Evolutionary conservation across 331 rosid genomes (phyloP).

Genomic region (Quercus phellos): DNA sequence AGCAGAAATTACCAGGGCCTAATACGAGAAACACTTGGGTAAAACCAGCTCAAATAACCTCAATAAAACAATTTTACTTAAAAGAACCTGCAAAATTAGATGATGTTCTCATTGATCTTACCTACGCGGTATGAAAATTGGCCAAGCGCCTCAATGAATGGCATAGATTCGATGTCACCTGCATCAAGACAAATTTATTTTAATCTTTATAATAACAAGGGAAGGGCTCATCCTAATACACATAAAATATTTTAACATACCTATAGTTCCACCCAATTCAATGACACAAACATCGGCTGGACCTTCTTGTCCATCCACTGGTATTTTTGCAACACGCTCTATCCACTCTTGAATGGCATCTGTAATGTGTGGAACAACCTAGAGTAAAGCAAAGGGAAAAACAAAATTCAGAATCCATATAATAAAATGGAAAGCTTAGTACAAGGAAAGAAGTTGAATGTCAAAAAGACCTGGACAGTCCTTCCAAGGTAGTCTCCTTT

Average conservation of each 20-base stretch:
- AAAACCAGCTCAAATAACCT: conserved; percentile 8
- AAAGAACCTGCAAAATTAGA: conserved; percentile 1
- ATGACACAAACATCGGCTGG: conserved; percentile 88
- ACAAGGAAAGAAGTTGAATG: background rate
- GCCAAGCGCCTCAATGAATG: conserved; percentile 80
- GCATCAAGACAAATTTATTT: conserved; percentile 24
- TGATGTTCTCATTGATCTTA: conserved; percentile 23
- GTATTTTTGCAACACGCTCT: conserved; percentile 73
- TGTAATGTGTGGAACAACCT: conserved; percentile 87
- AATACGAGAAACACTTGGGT: conserved; percentile 8
- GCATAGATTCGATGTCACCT: conserved; percentile 94
- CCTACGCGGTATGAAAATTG: conserved; percentile 86
- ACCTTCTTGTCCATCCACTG: conserved; percentile 81
- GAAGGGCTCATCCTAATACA: background rate
- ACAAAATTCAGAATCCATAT: conserved; percentile 3
- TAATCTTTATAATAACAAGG: background rate
- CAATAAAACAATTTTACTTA: background rate
- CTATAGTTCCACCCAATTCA: conserved; percentile 91
- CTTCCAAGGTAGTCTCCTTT: conserved; percentile 85
- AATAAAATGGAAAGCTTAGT: conserved; percentile 7
- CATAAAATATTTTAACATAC: conserved; percentile 24
- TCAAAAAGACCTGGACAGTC: conserved; percentile 68
- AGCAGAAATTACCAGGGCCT: conserved; percentile 81
- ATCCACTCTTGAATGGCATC: conserved; percentile 93
- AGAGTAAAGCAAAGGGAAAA: conserved; percentile 13